phyloP scores from a whole-genome alignment of 371 early-diverging fungal genomes.

The Mortierella sp. region DNA sequence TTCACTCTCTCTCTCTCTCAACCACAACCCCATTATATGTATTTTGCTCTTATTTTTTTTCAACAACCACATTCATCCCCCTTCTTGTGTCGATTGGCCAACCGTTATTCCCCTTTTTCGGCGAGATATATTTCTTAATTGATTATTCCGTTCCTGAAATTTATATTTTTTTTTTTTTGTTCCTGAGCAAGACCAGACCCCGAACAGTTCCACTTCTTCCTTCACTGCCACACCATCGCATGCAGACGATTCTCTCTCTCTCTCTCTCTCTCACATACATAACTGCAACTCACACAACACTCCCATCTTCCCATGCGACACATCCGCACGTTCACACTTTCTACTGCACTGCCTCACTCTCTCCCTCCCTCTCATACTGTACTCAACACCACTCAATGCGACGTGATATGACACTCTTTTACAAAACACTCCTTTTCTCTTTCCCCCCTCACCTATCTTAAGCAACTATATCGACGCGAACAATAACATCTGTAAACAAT shows the following conservation, averaged over 20 bases:
- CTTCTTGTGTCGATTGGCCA: too few relatives aligned
- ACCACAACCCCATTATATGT: too few relatives aligned
- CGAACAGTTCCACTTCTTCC: not conserved
- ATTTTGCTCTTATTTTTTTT: too few relatives aligned
- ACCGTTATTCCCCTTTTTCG: too few relatives aligned
- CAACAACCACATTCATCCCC: not conserved
- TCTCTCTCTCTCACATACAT: slow-evolving; percentile 1
- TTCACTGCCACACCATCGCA: slow-evolving; percentile 1
- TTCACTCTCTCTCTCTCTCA: not conserved
- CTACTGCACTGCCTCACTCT: not conserved
- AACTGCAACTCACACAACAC: not conserved
- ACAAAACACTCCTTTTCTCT: not conserved
- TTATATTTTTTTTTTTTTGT: not conserved
- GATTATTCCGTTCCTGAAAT: not conserved
- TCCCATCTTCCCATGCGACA: too few relatives aligned
- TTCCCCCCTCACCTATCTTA: not conserved
- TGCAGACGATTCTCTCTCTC: not conserved
- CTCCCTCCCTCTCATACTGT: not conserved
- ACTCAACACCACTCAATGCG: not conserved
- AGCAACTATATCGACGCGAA: not conserved
- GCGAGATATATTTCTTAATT: not conserved
- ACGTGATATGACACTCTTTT: not conserved
- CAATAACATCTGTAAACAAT: not conserved
- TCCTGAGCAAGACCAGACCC: not conserved
- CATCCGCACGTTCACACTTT: not conserved